phyloP scores from a whole-genome alignment of 139 green algal species.

The Chlorokybus atmophyticus region DNA sequence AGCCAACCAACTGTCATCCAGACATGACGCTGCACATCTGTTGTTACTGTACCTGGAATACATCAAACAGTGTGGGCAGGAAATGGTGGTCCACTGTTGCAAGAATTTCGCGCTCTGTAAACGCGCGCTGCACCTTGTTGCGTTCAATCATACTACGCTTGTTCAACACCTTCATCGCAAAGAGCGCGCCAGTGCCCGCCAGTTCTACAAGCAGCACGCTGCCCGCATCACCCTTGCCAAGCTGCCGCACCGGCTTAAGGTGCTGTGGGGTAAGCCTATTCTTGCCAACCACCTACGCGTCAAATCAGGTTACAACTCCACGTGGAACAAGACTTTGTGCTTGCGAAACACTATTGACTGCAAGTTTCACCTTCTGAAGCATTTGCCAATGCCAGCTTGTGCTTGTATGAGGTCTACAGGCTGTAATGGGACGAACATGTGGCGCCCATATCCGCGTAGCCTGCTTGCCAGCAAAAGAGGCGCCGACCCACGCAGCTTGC shows the following conservation, averaged over 20 bases:
- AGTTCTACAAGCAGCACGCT: slow-evolving; percentile 88
- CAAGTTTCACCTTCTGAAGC: too few relatives aligned
- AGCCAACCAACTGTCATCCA: too few relatives aligned
- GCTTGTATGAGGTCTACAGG: too few relatives aligned
- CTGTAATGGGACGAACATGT: too few relatives aligned
- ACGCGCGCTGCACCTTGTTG: slow-evolving; percentile 85
- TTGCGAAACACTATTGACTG: background rate
- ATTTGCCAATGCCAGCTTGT: too few relatives aligned
- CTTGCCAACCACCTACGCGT: too few relatives aligned
- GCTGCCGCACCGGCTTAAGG: background rate
- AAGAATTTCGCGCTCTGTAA: slow-evolving; percentile 82
- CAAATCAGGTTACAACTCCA: slow-evolving; percentile 10
- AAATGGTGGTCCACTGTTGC: slow-evolving; percentile 85
- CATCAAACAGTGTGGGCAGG: slow-evolving; percentile 81
- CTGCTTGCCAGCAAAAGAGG: too few relatives aligned
- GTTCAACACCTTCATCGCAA: slow-evolving; percentile 56
- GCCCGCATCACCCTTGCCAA: slow-evolving; percentile 32
- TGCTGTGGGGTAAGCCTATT: too few relatives aligned
- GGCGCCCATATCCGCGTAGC: too few relatives aligned
- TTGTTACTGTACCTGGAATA: slow-evolving; percentile 51
- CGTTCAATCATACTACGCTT: slow-evolving; percentile 95
- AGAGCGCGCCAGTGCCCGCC: slow-evolving; percentile 16
- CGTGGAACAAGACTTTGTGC: background rate
- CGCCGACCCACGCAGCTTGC: too few relatives aligned
- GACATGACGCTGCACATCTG: background rate